Evolutionary conservation across 2,329 filamentous ascomycete genomes (phyloP).

Genomic region (Penicillium italicum): DNA sequence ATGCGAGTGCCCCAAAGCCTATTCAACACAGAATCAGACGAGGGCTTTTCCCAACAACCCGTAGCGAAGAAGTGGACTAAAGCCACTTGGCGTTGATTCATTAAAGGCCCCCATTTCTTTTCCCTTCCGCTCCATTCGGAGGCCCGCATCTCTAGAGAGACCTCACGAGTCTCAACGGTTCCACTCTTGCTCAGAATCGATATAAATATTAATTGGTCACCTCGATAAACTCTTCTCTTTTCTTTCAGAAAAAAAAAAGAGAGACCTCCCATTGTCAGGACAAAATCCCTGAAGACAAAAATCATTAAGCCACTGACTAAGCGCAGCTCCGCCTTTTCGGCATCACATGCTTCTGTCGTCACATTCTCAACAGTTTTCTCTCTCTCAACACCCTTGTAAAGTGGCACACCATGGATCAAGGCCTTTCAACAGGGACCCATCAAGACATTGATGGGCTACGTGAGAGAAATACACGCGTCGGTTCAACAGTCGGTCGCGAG

Average conservation of each 20-base stretch:
- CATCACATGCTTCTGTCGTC: slow-evolving; percentile 28
- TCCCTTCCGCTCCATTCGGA: slow-evolving; percentile 26
- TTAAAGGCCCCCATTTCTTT: slow-evolving; percentile 20
- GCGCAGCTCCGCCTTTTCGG: slow-evolving; percentile 7
- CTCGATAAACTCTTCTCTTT: not conserved
- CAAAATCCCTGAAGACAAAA: not conserved
- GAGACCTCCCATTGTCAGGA: not conserved
- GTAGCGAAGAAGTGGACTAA: not conserved
- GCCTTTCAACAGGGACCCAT: slow-evolving; percentile 38
- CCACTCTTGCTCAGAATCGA: slow-evolving; percentile 16
- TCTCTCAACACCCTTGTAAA: slow-evolving; percentile 17
- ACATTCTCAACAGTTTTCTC: slow-evolving; percentile 21
- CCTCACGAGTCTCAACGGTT: slow-evolving; percentile 6
- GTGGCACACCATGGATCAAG: slow-evolving; percentile 35
- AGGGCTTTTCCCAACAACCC: not conserved
- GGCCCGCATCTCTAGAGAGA: slow-evolving; percentile 15
- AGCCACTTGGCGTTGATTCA: slow-evolving; percentile 6
- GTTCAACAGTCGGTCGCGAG: slow-evolving; percentile 48
- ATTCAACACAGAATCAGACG: not conserved
- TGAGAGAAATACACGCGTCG: slow-evolving; percentile 43
- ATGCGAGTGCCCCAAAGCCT: not conserved
- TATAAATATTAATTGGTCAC: slow-evolving; percentile 8
- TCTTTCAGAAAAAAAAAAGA: not conserved
- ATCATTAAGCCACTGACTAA: slow-evolving; percentile 11
- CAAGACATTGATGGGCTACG: slow-evolving; percentile 44